phyloP scores from a whole-genome alignment of 306 rosid species.

The Citrullus amarus region DNA sequence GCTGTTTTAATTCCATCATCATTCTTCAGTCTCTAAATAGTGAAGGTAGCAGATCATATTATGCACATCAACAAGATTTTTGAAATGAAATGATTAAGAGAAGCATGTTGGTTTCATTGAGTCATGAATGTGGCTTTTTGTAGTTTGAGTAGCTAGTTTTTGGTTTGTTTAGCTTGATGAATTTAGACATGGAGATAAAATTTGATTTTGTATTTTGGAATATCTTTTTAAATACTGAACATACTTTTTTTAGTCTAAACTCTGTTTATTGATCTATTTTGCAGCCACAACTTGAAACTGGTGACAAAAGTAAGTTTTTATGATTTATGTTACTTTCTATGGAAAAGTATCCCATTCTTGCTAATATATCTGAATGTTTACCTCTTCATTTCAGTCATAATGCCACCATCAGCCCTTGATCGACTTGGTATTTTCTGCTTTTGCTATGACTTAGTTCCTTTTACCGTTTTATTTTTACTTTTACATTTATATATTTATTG shows the following conservation, averaged over 20 bases:
- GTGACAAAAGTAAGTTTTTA: slow-evolving; percentile 76
- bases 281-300: slow-evolving; percentile 96
- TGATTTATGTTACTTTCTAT: slow-evolving; percentile 3
- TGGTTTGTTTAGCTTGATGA: neutral
- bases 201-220: neutral
- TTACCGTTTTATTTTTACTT: neutral
- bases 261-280: slow-evolving; percentile 14
- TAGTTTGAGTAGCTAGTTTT: neutral
- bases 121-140: neutral
- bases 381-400: slow-evolving; percentile 56
- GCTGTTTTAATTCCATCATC: neutral
- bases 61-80: neutral
- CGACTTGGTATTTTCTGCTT: slow-evolving; percentile 57
- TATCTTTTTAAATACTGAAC: neutral
- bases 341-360: slow-evolving; percentile 2
- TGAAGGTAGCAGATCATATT: neutral
- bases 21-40: neutral
- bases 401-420: slow-evolving; percentile 99
- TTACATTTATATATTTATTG: neutral
- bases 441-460: neutral
- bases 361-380: slow-evolving; percentile 7
- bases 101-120: neutral
- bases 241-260: neutral
- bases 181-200: neutral
- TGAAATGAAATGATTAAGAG: neutral